phyloP scores from a whole-genome alignment of 78 protist species.

The Dictyostelium firmibasis region DNA sequence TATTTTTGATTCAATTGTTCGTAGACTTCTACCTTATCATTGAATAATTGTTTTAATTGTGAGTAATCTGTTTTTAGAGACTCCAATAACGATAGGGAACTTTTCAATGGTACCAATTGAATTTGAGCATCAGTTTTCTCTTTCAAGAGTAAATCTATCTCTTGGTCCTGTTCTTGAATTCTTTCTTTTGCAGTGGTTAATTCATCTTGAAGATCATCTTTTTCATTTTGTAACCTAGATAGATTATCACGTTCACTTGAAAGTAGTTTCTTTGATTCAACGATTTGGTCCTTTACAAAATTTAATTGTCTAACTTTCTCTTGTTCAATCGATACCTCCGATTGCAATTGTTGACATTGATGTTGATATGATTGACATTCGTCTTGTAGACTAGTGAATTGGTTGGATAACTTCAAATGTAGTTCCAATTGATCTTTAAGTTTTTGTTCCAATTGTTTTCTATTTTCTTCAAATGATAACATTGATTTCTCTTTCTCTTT shows the following conservation, averaged over 20 bases:
- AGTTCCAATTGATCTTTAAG: background rate
- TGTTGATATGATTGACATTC: background rate
- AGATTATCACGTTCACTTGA: background rate
- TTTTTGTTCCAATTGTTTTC: background rate
- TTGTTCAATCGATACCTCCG: conserved; percentile 7
- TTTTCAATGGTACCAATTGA: conserved; percentile 17
- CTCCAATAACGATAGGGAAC: background rate
- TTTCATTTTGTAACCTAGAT: background rate
- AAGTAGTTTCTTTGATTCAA: background rate
- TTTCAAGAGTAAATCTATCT: conserved; percentile 24
- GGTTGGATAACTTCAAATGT: background rate
- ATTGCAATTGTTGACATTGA: background rate
- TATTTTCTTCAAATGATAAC: background rate
- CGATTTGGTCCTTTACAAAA: background rate
- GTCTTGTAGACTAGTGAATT: background rate
- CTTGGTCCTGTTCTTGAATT: conserved; percentile 43
- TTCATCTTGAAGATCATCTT: background rate
- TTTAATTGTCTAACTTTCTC: background rate
- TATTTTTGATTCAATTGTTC: conserved; percentile 18
- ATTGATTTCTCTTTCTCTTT: background rate
- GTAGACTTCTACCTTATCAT: background rate
- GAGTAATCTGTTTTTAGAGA: background rate
- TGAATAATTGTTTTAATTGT: background rate
- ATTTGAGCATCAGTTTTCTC: conserved; percentile 55
- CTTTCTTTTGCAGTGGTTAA: background rate